A percentile compares a stretch with the other conserved stretches of the same genome.
These are phyloP conservation scores for Monosporascus sp. DNA, from an alignment of 2,329 filamentous ascomycete species.

Conservation along the genomic window DNA sequence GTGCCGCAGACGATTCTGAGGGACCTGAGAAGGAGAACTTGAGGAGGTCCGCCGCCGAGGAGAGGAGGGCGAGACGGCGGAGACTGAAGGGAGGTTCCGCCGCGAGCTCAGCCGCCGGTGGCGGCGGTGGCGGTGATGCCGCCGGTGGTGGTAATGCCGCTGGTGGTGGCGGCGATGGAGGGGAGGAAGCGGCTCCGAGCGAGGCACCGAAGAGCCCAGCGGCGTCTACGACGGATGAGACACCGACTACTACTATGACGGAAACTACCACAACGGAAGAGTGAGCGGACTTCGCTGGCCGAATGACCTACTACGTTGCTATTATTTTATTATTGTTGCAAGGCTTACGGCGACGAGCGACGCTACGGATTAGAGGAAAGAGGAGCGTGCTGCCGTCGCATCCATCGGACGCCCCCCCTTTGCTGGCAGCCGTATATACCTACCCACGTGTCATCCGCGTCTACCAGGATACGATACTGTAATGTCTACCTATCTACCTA, in stretches of 20 bases:
- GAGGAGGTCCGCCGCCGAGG: slow-evolving; percentile 45
- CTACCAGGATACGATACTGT: not conserved
- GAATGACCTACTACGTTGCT: not conserved
- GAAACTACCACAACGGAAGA: not conserved
- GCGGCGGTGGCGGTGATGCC: not conserved
- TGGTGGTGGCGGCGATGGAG: not conserved
- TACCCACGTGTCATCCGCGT: not conserved
- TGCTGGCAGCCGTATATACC: not conserved
- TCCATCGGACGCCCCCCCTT: not conserved
- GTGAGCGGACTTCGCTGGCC: not conserved
- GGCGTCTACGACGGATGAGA: not conserved
- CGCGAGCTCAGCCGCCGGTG: slow-evolving; percentile 10
- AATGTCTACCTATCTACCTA: not conserved
- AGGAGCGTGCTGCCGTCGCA: not conserved
- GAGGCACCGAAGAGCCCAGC: not conserved
- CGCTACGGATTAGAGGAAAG: not conserved
- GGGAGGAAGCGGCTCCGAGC: not conserved
- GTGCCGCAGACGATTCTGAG: slow-evolving; percentile 54
- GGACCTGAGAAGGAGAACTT: slow-evolving; percentile 49
- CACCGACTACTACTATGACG: not conserved
- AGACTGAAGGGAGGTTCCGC: slow-evolving; percentile 24
- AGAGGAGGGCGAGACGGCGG: slow-evolving; percentile 26
- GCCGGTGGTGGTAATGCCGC: not conserved
- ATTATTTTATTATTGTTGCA: not conserved
- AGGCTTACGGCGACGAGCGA: not conserved